Conservation (phyloP, 306 rosid genomes). For the Medicago lupulina region DNA sequence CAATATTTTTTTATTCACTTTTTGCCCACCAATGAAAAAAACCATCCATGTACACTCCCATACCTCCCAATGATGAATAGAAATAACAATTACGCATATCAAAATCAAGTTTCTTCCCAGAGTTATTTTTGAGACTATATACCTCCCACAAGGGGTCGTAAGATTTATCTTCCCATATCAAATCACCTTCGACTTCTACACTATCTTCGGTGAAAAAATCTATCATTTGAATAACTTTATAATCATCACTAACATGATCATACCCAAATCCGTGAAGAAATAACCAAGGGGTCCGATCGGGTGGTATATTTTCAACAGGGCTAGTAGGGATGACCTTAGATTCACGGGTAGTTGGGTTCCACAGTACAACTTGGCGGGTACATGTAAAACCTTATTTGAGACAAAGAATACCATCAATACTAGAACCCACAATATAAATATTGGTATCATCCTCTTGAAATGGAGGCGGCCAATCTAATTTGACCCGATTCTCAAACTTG, state of each 20-base stretch:
- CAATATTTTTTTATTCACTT: neutral
- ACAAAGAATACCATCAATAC: neutral
- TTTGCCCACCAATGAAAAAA: neutral
- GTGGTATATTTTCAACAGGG: neutral
- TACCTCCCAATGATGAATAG: neutral
- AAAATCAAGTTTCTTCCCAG: neutral
- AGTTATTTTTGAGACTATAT: neutral
- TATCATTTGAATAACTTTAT: neutral
- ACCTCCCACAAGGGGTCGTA: neutral
- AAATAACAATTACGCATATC: neutral
- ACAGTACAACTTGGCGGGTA: neutral
- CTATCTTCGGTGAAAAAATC: neutral
- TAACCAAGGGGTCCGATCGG: neutral
- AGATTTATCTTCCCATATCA: neutral
- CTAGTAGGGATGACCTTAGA: neutral
- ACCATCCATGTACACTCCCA: neutral
- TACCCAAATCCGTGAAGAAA: neutral
- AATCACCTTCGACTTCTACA: neutral
- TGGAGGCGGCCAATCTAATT: neutral
- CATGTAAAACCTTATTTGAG: neutral
- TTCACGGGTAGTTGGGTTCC: neutral
- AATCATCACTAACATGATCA: neutral
- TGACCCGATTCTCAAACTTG: neutral
- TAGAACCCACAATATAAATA: neutral
- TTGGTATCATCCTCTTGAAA: neutral